Base-by-base conservation (phyloP, 768 basidiomycete species). In the Lanmaoa pseudosensibilis region DNA sequence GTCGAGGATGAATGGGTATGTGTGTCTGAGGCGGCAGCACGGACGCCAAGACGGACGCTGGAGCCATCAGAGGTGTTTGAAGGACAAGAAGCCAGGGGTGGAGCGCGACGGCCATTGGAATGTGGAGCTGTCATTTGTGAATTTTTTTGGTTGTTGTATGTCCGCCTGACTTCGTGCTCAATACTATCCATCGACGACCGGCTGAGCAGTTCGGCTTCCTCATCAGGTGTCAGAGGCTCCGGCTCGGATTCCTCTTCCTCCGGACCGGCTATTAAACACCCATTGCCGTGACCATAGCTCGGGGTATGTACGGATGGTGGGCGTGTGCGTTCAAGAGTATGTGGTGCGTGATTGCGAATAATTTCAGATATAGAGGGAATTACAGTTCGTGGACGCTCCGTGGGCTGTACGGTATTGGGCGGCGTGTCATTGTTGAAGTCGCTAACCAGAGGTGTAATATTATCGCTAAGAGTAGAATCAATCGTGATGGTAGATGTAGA, bases 111-210 rank as follows among this genome's bases (percentile, higher is more conserved):
- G 46, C 74, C 73, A 56, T 76, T 80, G 15, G 77, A 75, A 23
- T 81, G 76, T 30, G 77, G 73, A 30, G 73, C 64, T 19, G 58
- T 63, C 18, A 66, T 59, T 65, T 54, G 60, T 1, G 66, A 71
- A 49, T 66, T 68, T 50, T 63, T 67, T 68, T 90, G 86, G 47
- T 80, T 82, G 58, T 82, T 83, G 59, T 91, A 74, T 11, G 88
- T 92, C 54, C 75, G 82, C 55, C 79, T 81, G 33, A 91, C 84
- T 77, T 94, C 92, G 63, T 90, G 86, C 21, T 91, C 89, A 27
- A 94, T 85, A 57, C 90, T 92, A 70, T 94, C 92, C 59, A 92
- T 83, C 18, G 91, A 93, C 21, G 92, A 93, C n/a, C 88, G 83
- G 39, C 87, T 86, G 48, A 90, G 60, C 46, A 87, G 65, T 44